Conservation (phyloP, 116 monocot genomes). For the Zostera marina region DNA sequence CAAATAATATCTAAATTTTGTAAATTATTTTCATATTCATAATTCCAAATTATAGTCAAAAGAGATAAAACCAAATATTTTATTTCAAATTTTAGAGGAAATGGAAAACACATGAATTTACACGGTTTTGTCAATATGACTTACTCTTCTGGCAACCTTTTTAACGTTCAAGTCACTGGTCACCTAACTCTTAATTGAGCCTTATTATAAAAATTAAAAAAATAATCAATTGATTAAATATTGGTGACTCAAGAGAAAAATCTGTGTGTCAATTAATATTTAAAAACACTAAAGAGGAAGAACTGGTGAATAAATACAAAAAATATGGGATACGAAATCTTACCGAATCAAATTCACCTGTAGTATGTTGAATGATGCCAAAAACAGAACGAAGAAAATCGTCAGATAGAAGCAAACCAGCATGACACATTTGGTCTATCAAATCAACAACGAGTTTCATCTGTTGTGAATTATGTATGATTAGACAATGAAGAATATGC, state of each 20-base stretch:
- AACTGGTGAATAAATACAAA: background rate
- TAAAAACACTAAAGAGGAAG: background rate
- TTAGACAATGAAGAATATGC: background rate
- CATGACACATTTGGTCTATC: constrained; percentile 4
- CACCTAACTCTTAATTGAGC: too few relatives aligned
- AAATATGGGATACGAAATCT: background rate
- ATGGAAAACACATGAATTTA: too few relatives aligned
- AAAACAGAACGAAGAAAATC: constrained; percentile 2
- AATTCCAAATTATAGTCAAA: background rate
- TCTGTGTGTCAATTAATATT: too few relatives aligned
- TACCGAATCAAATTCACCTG: constrained; percentile 8
- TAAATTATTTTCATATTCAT: too few relatives aligned
- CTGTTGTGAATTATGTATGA: background rate
- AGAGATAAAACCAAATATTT: too few relatives aligned
- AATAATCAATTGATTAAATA: too few relatives aligned
- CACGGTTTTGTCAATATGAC: too few relatives aligned
- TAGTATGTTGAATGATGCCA: constrained; percentile 5
- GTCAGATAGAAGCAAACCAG: constrained; percentile 3
- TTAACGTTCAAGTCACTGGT: too few relatives aligned
- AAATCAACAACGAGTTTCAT: constrained; percentile 4
- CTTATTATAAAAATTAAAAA: too few relatives aligned
- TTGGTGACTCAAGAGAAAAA: too few relatives aligned
- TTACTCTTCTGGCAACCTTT: too few relatives aligned
- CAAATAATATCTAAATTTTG: background rate
- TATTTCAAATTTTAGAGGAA: too few relatives aligned